Evolutionary conservation across 192 early-diverging fungal species (phyloP).

Genomic region (Lunasporangiospora selenospora): DNA sequence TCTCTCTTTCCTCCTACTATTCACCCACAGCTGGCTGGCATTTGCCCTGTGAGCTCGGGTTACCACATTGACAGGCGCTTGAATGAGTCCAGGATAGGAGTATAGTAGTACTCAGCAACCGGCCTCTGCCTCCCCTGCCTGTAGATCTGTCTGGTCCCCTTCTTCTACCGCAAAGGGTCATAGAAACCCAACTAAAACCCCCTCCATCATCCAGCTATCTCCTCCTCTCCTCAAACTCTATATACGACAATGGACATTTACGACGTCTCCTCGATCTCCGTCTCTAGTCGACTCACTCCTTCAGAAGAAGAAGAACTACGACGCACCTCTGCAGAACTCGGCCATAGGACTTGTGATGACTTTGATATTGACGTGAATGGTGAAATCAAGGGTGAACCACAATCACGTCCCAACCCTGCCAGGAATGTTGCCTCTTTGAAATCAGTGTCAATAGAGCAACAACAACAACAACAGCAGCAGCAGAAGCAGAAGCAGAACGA

Average conservation of each 20-base stretch:
- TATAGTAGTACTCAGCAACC: not conserved
- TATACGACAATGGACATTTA: conserved; percentile 13
- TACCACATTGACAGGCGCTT: too few species aligned
- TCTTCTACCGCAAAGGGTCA: not conserved
- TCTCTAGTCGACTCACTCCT: conserved; percentile 16
- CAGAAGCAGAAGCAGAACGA: not conserved
- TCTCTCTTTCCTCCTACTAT: not conserved
- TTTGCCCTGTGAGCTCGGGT: not conserved
- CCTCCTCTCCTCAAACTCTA: too few species aligned
- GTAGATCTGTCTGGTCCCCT: not conserved
- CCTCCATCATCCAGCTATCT: not conserved
- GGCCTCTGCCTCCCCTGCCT: not conserved
- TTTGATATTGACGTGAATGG: not conserved
- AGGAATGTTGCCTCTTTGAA: too few species aligned
- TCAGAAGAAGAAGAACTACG: conserved; percentile 19
- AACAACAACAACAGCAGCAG: not conserved
- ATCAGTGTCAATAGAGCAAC: too few species aligned
- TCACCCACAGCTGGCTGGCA: not conserved
- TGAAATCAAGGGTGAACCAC: not conserved
- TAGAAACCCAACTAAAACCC: not conserved
- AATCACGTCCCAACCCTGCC: too few species aligned
- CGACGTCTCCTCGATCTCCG: conserved; percentile 6
- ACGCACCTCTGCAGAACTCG: not conserved
- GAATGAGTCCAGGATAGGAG: too few species aligned
- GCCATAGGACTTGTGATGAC: not conserved